These are phyloP conservation scores for Plasmodium billcollinsi DNA, from an alignment of 169 alveolate species.

Conservation along the genomic window DNA sequence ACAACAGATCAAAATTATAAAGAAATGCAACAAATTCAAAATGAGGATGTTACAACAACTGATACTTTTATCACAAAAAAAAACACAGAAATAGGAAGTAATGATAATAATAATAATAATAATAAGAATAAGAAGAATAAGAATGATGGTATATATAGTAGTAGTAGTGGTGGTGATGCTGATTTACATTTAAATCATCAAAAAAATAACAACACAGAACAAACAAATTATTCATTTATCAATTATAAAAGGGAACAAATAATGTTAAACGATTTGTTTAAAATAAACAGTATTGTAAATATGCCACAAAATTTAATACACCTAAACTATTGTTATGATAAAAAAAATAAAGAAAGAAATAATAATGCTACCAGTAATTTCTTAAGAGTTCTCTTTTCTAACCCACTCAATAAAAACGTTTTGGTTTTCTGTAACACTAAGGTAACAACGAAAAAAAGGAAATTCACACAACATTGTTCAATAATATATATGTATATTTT, in stretches of 20 bases:
- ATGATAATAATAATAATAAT: neutral
- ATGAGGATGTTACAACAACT: neutral
- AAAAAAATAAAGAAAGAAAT: slow-evolving; percentile 14
- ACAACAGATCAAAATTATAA: neutral
- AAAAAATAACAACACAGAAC: no score
- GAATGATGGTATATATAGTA: no score
- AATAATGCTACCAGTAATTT: slow-evolving; percentile 49
- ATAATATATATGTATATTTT: no score
- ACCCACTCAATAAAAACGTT: slow-evolving; percentile 46
- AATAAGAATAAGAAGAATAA: neutral
- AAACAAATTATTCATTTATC: neutral
- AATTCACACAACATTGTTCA: no score
- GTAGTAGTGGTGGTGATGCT: no score
- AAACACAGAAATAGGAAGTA: neutral
- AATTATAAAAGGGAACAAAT: slow-evolving; percentile 21
- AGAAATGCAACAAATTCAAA: neutral
- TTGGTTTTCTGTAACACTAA: slow-evolving; percentile 64
- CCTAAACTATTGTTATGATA: slow-evolving; percentile 45
- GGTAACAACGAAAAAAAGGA: neutral
- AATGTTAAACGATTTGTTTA: slow-evolving; percentile 35
- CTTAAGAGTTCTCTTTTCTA: slow-evolving; percentile 38
- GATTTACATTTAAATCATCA: no score
- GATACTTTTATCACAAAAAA: neutral
- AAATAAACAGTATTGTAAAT: slow-evolving; percentile 16
- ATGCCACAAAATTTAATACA: slow-evolving; percentile 45